Conservation (phyloP, 1,139 yeast genomes). For the Hansenula anomala region DNA sequence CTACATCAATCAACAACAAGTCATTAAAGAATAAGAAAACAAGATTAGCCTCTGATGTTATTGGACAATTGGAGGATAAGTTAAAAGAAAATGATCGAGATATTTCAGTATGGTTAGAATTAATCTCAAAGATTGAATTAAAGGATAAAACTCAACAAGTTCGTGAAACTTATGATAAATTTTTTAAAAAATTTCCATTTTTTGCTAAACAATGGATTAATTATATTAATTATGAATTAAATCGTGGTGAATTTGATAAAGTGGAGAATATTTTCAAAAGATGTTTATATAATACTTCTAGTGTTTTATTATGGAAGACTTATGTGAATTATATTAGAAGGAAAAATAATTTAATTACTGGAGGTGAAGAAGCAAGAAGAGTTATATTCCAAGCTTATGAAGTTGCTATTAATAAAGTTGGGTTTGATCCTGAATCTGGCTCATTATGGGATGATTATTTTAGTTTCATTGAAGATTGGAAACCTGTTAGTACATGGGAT, state of each 20-base stretch:
- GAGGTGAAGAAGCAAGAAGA: constrained; percentile 80
- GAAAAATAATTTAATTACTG: constrained; percentile 73
- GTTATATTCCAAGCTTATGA: constrained; percentile 80
- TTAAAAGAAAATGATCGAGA: constrained; percentile 54
- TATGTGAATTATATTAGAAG: constrained; percentile 79
- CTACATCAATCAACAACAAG: not conserved
- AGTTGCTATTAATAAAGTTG: constrained; percentile 73
- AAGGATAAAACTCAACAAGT: constrained; percentile 65
- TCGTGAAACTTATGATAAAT: constrained; percentile 53
- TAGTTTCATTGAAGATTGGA: constrained; percentile 74
- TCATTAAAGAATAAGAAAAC: too few species aligned
- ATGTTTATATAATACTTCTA: constrained; percentile 54
- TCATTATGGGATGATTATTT: constrained; percentile 80
- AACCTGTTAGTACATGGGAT: constrained; percentile 80
- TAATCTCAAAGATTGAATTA: constrained; percentile 48
- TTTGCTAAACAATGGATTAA: constrained; percentile 66
- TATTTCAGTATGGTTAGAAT: constrained; percentile 50
- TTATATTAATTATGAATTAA: constrained; percentile 66
- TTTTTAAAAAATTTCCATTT: constrained; percentile 60
- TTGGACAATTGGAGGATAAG: constrained; percentile 48
- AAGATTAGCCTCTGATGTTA: constrained; percentile 21
- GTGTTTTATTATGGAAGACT: constrained; percentile 64
- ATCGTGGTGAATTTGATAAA: constrained; percentile 60
- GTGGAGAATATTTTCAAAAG: constrained; percentile 63
- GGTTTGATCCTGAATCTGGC: constrained; percentile 70